Conservation (phyloP, 2,329 filamentous ascomycete species). For the Venturia oleaginea region DNA sequence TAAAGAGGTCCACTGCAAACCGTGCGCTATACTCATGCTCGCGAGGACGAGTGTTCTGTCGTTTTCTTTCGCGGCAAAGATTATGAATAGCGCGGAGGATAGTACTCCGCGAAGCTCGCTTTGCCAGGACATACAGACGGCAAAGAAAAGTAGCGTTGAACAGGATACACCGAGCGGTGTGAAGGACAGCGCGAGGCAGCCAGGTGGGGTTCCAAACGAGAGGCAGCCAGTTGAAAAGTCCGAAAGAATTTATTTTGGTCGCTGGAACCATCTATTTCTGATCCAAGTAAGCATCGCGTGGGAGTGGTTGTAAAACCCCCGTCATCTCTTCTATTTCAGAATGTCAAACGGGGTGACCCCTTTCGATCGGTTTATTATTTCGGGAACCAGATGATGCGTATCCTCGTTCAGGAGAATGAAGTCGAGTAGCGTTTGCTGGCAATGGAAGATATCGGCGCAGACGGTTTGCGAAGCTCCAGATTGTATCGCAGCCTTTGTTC, state of each 20-base stretch:
- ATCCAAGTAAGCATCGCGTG: not conserved
- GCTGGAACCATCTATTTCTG: not conserved
- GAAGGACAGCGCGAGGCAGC: not conserved
- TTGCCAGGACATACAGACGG: not conserved
- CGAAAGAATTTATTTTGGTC: not conserved
- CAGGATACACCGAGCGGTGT: not conserved
- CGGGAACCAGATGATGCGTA: not conserved
- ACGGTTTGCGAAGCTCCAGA: constrained; percentile 2
- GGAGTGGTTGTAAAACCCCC: not conserved
- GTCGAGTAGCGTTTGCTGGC: constrained; percentile 1
- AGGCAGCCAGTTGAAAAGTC: not conserved
- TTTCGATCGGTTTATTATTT: not conserved
- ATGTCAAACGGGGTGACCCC: not conserved
- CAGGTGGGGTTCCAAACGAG: not conserved
- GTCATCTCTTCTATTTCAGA: not conserved
- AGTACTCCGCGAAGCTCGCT: not conserved
- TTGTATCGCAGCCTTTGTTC: constrained; percentile 11
- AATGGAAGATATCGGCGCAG: not conserved
- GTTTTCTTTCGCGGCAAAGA: not conserved
- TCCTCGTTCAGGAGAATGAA: not conserved
- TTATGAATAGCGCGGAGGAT: not conserved
- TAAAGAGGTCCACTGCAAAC: not conserved
- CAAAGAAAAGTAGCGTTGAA: not conserved
- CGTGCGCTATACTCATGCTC: not conserved
- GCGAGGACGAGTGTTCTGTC: not conserved